These are phyloP conservation scores for Albizia julibrissin DNA, from an alignment of 306 rosid genomes.

Conservation along the genomic window DNA sequence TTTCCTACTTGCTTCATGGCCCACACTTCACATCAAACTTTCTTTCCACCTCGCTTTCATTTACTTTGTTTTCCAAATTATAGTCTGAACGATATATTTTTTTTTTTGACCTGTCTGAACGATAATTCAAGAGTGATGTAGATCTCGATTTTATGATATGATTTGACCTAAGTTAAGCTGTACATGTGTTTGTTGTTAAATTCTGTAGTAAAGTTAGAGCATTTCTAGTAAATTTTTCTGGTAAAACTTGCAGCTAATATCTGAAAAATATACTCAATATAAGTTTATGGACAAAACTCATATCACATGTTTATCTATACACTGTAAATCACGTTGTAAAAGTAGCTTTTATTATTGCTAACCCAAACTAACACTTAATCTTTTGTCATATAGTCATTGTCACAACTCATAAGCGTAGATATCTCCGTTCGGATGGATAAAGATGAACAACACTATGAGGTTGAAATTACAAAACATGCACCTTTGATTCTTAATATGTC, in stretches of 20 bases:
- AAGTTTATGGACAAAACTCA: too few species aligned
- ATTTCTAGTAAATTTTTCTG: too few species aligned
- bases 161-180: not conserved
- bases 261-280: not conserved
- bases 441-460: not conserved
- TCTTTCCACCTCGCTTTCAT: not conserved
- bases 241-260: not conserved
- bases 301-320: too few species aligned
- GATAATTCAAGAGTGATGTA: not conserved
- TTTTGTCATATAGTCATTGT: not conserved
- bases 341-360: too few species aligned
- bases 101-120: too few species aligned
- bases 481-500: not conserved
- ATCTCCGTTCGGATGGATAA: not conserved
- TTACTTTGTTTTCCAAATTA: not conserved
- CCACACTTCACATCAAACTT: not conserved
- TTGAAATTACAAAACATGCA: not conserved
- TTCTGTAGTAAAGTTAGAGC: not conserved
- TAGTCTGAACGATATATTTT: not conserved
- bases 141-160: not conserved
- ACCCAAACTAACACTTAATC: too few species aligned
- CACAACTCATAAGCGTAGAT: not conserved
- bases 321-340: too few species aligned
- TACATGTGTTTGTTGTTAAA: not conserved
- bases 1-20: not conserved